Percentiles rank a stretch among this genome's conserved stretches.
Conservation (phyloP, 768 basidiomycete species). For the Lentinula raphanica region DNA sequence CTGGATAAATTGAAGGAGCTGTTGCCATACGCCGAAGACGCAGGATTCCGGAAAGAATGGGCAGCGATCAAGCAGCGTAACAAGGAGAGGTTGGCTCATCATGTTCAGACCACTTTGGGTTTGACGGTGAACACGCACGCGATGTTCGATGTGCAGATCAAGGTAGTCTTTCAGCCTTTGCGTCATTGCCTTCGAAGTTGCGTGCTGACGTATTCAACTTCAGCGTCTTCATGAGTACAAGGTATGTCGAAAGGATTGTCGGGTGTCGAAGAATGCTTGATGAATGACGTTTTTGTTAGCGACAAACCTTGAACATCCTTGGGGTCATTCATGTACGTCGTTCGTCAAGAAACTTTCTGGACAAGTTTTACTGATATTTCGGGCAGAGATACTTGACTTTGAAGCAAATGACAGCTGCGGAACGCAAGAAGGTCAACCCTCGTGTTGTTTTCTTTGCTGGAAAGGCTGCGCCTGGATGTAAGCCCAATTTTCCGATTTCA, state of each 20-base stretch:
- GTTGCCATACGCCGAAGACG: conserved; percentile 64
- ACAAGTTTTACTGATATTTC: background rate
- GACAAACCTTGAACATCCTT: conserved; percentile 92
- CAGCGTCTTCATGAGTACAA: conserved; percentile 92
- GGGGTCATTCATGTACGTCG: conserved; percentile 77
- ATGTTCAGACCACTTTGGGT: conserved; percentile 69
- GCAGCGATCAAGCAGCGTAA: conserved; percentile 82
- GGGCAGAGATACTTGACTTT: conserved; percentile 70
- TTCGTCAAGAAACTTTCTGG: background rate
- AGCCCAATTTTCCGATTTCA: conserved; percentile 22
- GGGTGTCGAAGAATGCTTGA: background rate
- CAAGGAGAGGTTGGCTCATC: conserved; percentile 81
- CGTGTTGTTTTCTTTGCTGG: conserved; percentile 96
- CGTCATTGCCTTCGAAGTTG: background rate
- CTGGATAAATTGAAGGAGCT: conserved; percentile 75
- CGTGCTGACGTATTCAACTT: conserved; percentile 15
- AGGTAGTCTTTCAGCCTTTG: conserved; percentile 34
- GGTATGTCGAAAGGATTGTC: conserved; percentile 27
- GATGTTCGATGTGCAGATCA: conserved; percentile 90
- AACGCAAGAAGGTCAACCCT: conserved; percentile 80
- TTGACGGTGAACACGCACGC: conserved; percentile 68
- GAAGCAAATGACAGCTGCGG: conserved; percentile 72
- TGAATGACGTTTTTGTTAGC: conserved; percentile 31
- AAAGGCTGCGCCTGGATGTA: conserved; percentile 92
- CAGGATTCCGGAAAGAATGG: conserved; percentile 75